Evolutionary conservation across 1,139 yeast species (phyloP).

Genomic region (Eremothecium sinecaudum): DNA sequence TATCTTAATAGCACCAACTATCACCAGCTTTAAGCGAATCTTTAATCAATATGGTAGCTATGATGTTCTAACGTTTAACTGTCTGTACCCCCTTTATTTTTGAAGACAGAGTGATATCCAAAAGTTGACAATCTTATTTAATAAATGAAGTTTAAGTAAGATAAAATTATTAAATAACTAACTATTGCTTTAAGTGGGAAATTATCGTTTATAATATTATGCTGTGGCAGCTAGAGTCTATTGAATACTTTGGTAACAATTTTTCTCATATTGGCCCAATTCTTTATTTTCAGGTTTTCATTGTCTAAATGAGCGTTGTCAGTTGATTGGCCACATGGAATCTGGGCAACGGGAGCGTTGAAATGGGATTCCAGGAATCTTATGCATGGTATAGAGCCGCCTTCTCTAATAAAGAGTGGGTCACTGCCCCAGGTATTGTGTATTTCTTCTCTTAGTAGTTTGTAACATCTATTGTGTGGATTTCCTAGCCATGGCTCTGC

Average conservation of each 20-base stretch:
- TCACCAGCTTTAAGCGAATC: too few relatives aligned
- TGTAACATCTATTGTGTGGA: constrained; percentile 62
- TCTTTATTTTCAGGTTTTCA: constrained; percentile 71
- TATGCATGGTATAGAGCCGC: constrained; percentile 91
- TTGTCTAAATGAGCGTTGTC: constrained; percentile 91
- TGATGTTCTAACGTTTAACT: too few relatives aligned
- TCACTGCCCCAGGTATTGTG: constrained; percentile 52
- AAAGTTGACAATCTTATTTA: too few relatives aligned
- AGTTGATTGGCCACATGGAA: constrained; percentile 92
- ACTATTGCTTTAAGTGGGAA: too few relatives aligned
- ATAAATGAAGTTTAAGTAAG: neutral
- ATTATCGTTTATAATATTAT: too few relatives aligned
- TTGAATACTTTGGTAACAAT: constrained; percentile 51
- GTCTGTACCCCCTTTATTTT: too few relatives aligned
- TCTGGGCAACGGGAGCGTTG: constrained; percentile 83
- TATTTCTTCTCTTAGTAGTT: constrained; percentile 51
- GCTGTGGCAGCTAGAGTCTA: constrained; percentile 30
- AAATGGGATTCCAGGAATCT: constrained; percentile 75
- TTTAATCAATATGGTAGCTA: too few relatives aligned
- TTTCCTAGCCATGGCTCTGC: constrained; percentile 98
- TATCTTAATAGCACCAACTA: too few relatives aligned
- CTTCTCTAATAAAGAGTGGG: constrained; percentile 85
- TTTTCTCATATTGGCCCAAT: constrained; percentile 62
- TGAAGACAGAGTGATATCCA: too few relatives aligned
- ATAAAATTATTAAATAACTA: neutral